Evolutionary conservation across 129 eudicot genomes (phyloP).

Genomic region (Apium graveolens): DNA sequence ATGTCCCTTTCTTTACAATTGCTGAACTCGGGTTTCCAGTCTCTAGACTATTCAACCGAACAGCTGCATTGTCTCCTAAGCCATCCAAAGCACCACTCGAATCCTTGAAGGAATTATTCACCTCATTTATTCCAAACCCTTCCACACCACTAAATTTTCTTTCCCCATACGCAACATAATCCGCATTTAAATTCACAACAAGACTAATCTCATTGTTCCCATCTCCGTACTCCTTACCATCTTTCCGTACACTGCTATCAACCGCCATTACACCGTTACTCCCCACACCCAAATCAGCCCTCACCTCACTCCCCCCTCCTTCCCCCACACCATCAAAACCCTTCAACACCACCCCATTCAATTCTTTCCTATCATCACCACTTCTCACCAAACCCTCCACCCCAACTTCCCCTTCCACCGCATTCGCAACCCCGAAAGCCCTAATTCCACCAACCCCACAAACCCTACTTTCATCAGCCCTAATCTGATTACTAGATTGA

Average conservation of each 20-base stretch:
- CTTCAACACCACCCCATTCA: neutral
- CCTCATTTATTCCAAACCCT: constrained; percentile 17
- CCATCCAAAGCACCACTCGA: neutral
- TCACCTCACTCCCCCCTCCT: neutral
- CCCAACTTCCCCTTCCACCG: neutral
- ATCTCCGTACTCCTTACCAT: neutral
- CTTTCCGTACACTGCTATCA: neutral
- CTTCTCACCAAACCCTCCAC: neutral
- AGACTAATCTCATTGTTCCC: constrained; percentile 23
- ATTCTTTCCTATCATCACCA: neutral
- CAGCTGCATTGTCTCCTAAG: neutral
- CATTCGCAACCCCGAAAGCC: neutral
- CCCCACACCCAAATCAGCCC: constrained; percentile 1
- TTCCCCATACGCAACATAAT: constrained; percentile 12
- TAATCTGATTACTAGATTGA: neutral
- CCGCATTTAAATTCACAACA: constrained; percentile 30
- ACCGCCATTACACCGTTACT: neutral
- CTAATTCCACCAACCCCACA: neutral
- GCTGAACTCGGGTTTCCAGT: constrained; percentile 5
- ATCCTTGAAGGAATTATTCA: neutral
- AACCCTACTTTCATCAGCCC: neutral
- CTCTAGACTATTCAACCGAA: neutral
- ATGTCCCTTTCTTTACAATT: neutral
- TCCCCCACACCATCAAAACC: neutral
- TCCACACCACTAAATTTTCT: constrained; percentile 4